phyloP scores from a whole-genome alignment of 2,329 filamentous ascomycete genomes.

The Trichoderma aggressivum region DNA sequence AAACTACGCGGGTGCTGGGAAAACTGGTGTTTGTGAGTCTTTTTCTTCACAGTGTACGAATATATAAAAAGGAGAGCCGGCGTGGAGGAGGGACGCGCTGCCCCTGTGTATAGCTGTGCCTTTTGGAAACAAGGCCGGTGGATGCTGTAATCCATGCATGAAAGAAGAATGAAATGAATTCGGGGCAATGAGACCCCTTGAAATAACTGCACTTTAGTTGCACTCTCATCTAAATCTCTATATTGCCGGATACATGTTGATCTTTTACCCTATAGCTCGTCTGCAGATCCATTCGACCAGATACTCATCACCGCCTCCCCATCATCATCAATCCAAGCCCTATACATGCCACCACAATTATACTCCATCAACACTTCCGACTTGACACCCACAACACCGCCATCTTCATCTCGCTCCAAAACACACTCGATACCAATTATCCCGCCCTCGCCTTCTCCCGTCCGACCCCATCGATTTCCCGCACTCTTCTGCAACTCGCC shows the following conservation, averaged over 20 bases:
- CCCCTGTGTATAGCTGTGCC: not conserved
- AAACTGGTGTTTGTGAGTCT: not conserved
- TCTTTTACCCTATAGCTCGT: conserved; percentile 13
- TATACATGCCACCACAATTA: conserved; percentile 86
- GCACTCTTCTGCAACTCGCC: conserved; percentile 75
- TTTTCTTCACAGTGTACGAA: conserved; percentile 3
- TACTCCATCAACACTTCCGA: conserved; percentile 68
- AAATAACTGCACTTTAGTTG: not conserved
- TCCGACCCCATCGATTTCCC: conserved; percentile 66
- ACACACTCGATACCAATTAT: conserved; percentile 76
- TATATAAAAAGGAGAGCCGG: conserved; percentile 2
- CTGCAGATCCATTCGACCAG: conserved; percentile 32
- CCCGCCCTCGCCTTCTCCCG: conserved; percentile 78
- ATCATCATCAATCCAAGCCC: conserved; percentile 67
- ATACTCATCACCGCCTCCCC: conserved; percentile 54
- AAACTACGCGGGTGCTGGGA: not conserved
- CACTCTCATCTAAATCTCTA: not conserved
- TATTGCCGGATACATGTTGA: not conserved
- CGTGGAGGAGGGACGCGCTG: not conserved
- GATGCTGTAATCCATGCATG: not conserved
- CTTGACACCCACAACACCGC: conserved; percentile 39
- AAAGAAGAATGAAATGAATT: not conserved
- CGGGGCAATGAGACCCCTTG: not conserved
- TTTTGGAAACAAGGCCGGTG: conserved; percentile 8
- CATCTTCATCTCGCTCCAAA: conserved; percentile 43